phyloP scores from a whole-genome alignment of 2,329 filamentous ascomycete species.

The Fusarium napiforme region DNA sequence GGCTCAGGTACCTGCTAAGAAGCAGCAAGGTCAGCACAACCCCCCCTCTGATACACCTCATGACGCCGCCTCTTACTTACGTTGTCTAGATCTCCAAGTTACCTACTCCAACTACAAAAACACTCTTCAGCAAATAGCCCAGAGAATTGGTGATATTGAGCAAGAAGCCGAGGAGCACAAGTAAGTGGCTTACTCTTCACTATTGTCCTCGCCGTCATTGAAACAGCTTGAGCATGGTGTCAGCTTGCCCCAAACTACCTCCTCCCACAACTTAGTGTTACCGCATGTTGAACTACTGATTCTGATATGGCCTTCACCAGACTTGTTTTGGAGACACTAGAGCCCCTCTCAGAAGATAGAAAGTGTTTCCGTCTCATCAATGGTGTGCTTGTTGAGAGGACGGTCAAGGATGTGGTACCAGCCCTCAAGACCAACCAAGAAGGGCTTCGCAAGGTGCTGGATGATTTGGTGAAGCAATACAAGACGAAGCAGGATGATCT shows the following conservation, averaged over 20 bases:
- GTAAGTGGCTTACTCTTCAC: constrained; percentile 63
- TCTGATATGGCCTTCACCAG: constrained; percentile 58
- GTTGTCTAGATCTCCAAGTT: constrained; percentile 74
- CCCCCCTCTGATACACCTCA: neutral
- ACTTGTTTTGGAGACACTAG: constrained; percentile 91
- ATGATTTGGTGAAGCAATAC: constrained; percentile 96
- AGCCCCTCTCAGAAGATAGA: constrained; percentile 82
- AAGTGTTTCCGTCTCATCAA: constrained; percentile 99
- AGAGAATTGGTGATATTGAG: constrained; percentile 97
- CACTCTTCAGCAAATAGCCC: constrained; percentile 88
- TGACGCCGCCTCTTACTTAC: constrained; percentile 25
- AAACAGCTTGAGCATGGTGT: constrained; percentile 28
- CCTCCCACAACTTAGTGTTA: constrained; percentile 13
- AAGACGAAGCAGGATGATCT: constrained; percentile 93
- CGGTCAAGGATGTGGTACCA: constrained; percentile 90
- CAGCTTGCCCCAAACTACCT: constrained; percentile 13
- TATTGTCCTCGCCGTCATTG: constrained; percentile 3
- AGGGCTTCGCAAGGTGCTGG: constrained; percentile 90
- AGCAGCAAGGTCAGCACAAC: constrained; percentile 74
- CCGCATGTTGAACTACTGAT: constrained; percentile 52
- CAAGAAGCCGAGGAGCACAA: constrained; percentile 98
- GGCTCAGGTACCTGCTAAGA: constrained; percentile 66
- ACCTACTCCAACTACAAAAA: constrained; percentile 84
- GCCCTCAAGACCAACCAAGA: constrained; percentile 94
- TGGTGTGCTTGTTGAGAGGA: constrained; percentile 92